A percentile compares a stretch with the other conserved stretches of the same genome.
These are phyloP conservation scores for Neospora caninum DNA, from an alignment of 169 alveolate species.

Conservation along the genomic window DNA sequence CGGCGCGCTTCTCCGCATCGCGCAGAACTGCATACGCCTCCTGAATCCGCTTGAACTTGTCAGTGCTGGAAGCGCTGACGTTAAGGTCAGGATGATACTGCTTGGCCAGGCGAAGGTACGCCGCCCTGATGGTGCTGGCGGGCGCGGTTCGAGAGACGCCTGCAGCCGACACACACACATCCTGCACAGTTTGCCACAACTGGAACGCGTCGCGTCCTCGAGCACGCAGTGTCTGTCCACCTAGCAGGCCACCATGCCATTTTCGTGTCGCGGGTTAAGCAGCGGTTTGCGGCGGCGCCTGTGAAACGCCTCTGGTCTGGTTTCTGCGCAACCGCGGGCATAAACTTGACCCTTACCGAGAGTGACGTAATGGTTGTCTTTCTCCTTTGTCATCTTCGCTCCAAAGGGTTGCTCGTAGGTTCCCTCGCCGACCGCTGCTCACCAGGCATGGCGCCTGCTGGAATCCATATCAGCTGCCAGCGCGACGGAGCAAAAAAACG, in stretches of 20 bases:
- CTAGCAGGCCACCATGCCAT: too few relatives aligned
- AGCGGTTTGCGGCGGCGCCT: too few relatives aligned
- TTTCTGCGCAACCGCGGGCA: too few relatives aligned
- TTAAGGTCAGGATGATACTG: constrained; percentile 50
- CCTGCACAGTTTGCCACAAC: not conserved
- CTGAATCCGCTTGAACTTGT: not conserved
- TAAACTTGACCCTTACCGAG: not conserved
- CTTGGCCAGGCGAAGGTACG: constrained; percentile 54
- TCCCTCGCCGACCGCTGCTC: not conserved
- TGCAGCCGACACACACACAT: not conserved
- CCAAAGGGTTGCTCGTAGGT: not conserved
- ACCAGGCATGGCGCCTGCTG: not conserved
- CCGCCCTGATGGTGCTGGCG: constrained; percentile 39
- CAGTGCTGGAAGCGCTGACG: not conserved
- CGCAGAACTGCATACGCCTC: constrained; percentile 55
- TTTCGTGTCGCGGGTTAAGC: too few relatives aligned
- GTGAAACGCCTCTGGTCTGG: too few relatives aligned
- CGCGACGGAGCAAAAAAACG: not conserved
- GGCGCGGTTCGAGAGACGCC: constrained; percentile 31
- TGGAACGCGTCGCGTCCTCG: too few relatives aligned
- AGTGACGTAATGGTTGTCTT: not conserved
- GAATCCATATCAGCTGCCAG: not conserved
- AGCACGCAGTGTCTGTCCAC: too few relatives aligned
- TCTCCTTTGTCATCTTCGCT: not conserved
- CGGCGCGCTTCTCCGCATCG: constrained; percentile 19